Evolutionary conservation across 768 basidiomycete genomes (phyloP).

Genomic region (Amanita subjunquillea): DNA sequence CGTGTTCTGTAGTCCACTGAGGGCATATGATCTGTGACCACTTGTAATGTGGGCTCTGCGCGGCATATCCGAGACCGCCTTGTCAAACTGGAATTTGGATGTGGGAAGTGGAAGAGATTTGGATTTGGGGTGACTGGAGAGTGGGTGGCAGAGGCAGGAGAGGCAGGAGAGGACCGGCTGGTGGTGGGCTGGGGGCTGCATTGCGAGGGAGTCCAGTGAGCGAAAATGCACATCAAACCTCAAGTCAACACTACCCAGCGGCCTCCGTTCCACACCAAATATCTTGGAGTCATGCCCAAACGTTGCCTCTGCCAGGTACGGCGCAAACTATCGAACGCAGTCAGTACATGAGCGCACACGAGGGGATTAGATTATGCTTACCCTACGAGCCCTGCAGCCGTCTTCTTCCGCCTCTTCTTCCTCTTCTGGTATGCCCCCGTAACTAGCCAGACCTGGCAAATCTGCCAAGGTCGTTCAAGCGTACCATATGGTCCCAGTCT

Average conservation of each 20-base stretch:
- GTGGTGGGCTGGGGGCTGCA: too few relatives aligned
- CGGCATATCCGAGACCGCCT: too few relatives aligned
- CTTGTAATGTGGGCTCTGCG: too few relatives aligned
- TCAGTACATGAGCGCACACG: neutral
- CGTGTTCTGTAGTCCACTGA: too few relatives aligned
- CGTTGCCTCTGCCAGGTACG: conserved; percentile 55
- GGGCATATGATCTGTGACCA: too few relatives aligned
- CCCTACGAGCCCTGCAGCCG: conserved; percentile 32
- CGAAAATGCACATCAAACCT: neutral
- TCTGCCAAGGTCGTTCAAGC: conserved; percentile 44
- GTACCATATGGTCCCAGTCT: conserved; percentile 28
- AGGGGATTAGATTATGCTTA: conserved; percentile 15
- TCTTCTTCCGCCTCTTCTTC: conserved; percentile 35
- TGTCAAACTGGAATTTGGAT: too few relatives aligned
- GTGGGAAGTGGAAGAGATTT: too few relatives aligned
- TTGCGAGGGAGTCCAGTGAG: neutral
- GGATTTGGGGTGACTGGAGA: too few relatives aligned
- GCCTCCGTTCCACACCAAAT: conserved; percentile 32
- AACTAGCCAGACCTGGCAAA: conserved; percentile 33
- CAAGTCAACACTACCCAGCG: conserved; percentile 21
- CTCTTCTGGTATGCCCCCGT: conserved; percentile 16
- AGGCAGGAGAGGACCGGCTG: too few relatives aligned
- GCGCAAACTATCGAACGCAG: conserved; percentile 48
- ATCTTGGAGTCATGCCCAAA: conserved; percentile 35
- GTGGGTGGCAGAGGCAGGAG: too few relatives aligned